Percentiles rank a stretch among this genome's conserved stretches.
Evolutionary conservation across 169 alveolate genomes (phyloP).

Genomic region (Hepatocystis sp.): DNA sequence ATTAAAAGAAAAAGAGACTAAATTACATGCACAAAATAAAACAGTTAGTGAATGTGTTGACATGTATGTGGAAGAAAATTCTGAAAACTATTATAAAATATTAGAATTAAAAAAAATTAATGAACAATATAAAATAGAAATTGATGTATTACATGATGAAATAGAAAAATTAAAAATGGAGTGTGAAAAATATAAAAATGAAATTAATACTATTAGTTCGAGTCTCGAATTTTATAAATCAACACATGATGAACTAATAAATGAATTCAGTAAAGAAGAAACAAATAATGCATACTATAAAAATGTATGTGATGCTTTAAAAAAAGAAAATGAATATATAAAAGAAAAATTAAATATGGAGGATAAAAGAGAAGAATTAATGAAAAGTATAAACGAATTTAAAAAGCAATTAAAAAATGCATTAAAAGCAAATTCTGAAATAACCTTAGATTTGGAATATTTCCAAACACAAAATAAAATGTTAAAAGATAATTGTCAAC

Average conservation of each 20-base stretch:
- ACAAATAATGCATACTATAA: conserved; percentile 40
- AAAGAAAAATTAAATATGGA: conserved; percentile 25
- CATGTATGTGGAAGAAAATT: conserved; percentile 71
- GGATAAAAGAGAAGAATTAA: conserved; percentile 50
- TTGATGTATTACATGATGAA: conserved; percentile 60
- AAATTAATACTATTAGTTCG: conserved; percentile 38
- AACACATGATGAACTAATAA: conserved; percentile 65
- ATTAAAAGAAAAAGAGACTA: conserved; percentile 56
- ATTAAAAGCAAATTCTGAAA: conserved; percentile 58
- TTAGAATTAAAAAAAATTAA: conserved; percentile 55
- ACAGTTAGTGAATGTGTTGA: conserved; percentile 69
- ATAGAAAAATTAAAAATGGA: conserved; percentile 32
- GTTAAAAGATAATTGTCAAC: conserved; percentile 32
- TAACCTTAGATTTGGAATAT: conserved; percentile 41
- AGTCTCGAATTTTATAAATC: conserved; percentile 73
- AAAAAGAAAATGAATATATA: conserved; percentile 55
- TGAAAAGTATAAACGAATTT: conserved; percentile 32
- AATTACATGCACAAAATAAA: conserved; percentile 59
- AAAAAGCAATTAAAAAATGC: conserved; percentile 32
- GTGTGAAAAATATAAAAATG: conserved; percentile 25
- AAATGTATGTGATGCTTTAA: conserved; percentile 27
- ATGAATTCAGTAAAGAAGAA: conserved; percentile 68
- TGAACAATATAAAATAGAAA: conserved; percentile 62
- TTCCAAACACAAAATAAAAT: conserved; percentile 58
- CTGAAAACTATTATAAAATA: conserved; percentile 66